These are phyloP conservation scores for Cutaneotrichosporon dermatis DNA, from an alignment of 1,284 basidiomycete species.

Conservation along the genomic window DNA sequence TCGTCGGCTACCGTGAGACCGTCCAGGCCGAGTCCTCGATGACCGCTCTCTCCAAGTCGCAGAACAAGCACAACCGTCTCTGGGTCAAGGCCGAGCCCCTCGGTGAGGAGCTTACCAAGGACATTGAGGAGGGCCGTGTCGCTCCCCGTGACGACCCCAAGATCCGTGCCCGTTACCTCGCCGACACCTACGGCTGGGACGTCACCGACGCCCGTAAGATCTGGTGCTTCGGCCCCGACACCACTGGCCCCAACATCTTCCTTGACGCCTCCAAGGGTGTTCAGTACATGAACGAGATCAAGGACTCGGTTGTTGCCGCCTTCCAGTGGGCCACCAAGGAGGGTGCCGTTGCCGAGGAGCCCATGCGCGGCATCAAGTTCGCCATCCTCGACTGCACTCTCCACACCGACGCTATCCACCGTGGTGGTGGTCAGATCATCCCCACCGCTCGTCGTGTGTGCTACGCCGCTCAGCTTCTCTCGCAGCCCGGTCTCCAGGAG, in stretches of 20 bases:
- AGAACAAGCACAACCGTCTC: conserved; percentile 99
- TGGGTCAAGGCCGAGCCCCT: conserved; percentile 90
- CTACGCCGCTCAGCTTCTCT: conserved; percentile 92
- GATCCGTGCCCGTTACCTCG: conserved; percentile 87
- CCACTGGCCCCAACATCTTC: conserved; percentile 92
- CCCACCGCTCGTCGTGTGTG: conserved; percentile 95
- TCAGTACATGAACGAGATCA: conserved; percentile 97
- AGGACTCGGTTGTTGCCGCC: conserved; percentile 98
- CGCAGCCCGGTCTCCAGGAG: conserved; percentile 88
- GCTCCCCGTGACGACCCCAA: conserved; percentile 97
- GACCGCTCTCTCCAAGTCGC: conserved; percentile 96
- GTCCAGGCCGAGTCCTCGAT: conserved; percentile 95
- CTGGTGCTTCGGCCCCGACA: conserved; percentile 99
- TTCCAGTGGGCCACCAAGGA: conserved; percentile 99
- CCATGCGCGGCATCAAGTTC: conserved; percentile 96
- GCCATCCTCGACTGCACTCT: conserved; percentile 21
- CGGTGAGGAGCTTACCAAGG: conserved; percentile 88
- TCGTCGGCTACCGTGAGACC: conserved; percentile 97
- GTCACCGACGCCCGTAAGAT: conserved; percentile 99
- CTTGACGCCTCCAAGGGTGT: conserved; percentile 99
- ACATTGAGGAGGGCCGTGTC: conserved; percentile 85
- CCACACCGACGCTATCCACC: conserved; percentile 85
- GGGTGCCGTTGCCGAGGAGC: conserved; percentile 94
- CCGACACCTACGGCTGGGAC: conserved; percentile 97
- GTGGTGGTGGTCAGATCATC: conserved; percentile 99